Conservation (phyloP, 441 rosid genomes). For the Adansonia grandidieri region DNA sequence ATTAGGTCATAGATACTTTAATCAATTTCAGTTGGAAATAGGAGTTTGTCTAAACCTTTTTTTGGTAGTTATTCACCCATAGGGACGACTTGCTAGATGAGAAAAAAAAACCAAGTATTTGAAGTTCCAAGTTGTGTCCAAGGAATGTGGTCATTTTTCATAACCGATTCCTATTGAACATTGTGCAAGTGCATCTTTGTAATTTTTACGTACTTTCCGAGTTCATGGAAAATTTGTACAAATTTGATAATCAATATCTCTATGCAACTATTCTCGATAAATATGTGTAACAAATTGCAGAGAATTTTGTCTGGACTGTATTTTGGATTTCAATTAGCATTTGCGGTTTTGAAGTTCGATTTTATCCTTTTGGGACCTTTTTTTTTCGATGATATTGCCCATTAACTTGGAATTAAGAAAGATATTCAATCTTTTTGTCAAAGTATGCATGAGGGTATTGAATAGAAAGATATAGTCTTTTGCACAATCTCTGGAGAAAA, state of each 20-base stretch:
- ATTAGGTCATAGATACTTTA: background rate
- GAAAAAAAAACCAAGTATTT: background rate
- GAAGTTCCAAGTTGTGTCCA: background rate
- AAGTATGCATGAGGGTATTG: background rate
- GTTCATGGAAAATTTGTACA: background rate
- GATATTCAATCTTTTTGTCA: background rate
- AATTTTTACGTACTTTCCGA: background rate
- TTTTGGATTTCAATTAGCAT: background rate
- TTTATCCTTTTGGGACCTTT: background rate
- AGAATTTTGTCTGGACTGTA: background rate
- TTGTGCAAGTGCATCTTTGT: slow-evolving; percentile 6
- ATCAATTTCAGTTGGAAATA: background rate
- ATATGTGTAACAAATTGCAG: background rate
- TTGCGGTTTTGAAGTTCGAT: background rate
- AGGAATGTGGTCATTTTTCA: background rate
- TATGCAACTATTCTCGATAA: background rate
- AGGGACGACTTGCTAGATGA: background rate
- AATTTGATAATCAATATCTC: background rate
- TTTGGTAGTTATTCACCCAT: background rate
- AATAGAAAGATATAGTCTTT: background rate
- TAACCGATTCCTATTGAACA: background rate
- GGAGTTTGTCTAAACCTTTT: background rate
- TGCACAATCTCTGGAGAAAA: background rate
- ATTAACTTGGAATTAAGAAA: slow-evolving; percentile 10
- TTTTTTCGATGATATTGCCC: background rate